Base-by-base conservation (phyloP, 2,329 filamentous ascomycete genomes). In the Botryosphaeria dothidea region DNA sequence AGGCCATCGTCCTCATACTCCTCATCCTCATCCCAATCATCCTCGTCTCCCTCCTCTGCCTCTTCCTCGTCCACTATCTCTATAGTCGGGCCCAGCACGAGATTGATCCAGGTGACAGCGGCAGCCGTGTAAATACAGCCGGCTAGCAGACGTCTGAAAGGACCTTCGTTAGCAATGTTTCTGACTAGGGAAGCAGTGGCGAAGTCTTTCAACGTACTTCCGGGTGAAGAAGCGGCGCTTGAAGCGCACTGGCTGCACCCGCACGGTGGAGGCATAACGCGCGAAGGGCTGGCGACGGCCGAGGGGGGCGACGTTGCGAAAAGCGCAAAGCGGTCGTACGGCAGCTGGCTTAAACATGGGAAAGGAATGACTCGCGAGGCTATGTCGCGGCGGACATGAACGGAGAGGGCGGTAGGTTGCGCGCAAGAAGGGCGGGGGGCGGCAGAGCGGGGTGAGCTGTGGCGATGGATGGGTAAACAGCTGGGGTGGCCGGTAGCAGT, bases 161-260 rank as follows among this genome's bases (percentile, higher is more conserved):
- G 34, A 9, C 3, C 19, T 23, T 21, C 15, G 41, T 60, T 31
- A 60, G 56, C 27, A 48, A 8, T 46, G 19, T 23, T 60, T n/a
- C 13, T 4, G 19, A 4, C 15, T 8, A 27, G 4, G 5, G 11
- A 17, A 7, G 29, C 29, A 17, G 17, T 19, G 27, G 27, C 5
- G 56, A 34, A 27, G 62, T 25, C 36, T 64, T 61, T 45, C 36
- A 52, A 71, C 73, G 66, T 58, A 76, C 76, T 71, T 73, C 65
- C 70, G 71, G 17, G 73, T 76, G 56, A 79, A 73, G 38, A 77
- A 71, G 21, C 74, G 78, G 51, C 68, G 71, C 49, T 68, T 70
- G 69, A 83, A 77, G 67, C 77, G 79, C 45, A 83, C 80, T 21
- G 74, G 71, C 66, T 81, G 75, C 52, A 77, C 71, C 9, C 67